Percentiles rank a stretch among this genome's conserved stretches.
Evolutionary conservation across 139 green algal genomes (phyloP).

Genomic region (Chlorella sorokiniana): DNA sequence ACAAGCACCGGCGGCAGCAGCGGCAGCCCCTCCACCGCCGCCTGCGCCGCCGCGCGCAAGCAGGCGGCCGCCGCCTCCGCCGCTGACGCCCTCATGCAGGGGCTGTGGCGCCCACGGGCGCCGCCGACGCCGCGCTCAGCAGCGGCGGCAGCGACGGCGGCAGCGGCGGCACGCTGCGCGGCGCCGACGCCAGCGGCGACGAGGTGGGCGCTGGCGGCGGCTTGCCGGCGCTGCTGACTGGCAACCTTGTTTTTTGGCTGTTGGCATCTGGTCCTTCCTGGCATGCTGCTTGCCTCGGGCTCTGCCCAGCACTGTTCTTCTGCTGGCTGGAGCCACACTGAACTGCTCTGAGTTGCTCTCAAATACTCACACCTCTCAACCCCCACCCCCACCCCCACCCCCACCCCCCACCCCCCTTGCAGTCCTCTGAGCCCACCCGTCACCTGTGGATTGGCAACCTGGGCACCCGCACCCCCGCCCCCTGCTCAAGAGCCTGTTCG

Average conservation of each 20-base stretch:
- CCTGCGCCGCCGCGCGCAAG: background rate
- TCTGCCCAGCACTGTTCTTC: background rate
- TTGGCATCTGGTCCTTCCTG: background rate
- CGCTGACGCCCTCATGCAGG: background rate
- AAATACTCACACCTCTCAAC: background rate
- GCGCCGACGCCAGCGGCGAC: background rate
- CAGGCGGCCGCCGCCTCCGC: background rate
- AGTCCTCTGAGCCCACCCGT: conserved; percentile 45
- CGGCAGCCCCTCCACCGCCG: background rate
- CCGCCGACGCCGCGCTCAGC: background rate
- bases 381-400: background rate
- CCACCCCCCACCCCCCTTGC: background rate
- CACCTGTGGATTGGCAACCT: conserved; percentile 84
- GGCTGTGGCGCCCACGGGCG: background rate
- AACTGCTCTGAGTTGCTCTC: background rate
- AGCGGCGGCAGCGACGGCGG: background rate
- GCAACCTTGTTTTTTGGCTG: background rate
- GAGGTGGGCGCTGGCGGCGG: too few relatives aligned
- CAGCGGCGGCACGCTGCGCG: background rate
- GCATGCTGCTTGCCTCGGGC: background rate
- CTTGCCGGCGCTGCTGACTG: background rate
- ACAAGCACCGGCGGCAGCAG: background rate
- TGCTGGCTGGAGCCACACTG: too few relatives aligned
- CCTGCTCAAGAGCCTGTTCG: conserved; percentile 66
- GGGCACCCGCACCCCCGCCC: conserved; percentile 54